Percentiles rank a stretch among this genome's conserved stretches.
phyloP scores from a whole-genome alignment of 768 basidiomycete genomes.

The Lactarius hatsudake region DNA sequence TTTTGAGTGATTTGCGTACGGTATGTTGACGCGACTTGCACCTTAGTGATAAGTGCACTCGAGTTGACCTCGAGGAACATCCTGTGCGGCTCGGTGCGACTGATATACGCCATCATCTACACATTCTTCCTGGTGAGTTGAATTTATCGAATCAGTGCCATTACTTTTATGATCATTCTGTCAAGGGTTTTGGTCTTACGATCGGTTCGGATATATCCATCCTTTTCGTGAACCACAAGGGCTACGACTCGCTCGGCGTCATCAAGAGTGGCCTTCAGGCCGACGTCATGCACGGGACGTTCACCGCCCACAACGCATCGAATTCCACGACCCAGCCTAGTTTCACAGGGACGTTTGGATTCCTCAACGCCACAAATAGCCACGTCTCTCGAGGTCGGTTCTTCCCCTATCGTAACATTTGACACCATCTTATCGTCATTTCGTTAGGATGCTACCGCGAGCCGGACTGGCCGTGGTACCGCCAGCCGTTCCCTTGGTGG shows the following conservation, averaged over 20 bases:
- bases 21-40: constrained; percentile 9
- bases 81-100: constrained; percentile 76
- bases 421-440: neutral
- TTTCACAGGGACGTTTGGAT: constrained; percentile 33
- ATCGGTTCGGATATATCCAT: constrained; percentile 77
- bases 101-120: constrained; percentile 85
- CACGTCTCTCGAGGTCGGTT: constrained; percentile 34
- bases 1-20: neutral
- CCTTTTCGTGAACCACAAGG: constrained; percentile 61
- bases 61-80: constrained; percentile 81
- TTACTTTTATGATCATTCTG: neutral
- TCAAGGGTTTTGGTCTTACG: constrained; percentile 79
- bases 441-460: constrained; percentile 69
- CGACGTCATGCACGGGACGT: constrained; percentile 49
- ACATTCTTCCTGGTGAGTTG: constrained; percentile 67
- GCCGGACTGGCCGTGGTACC: constrained; percentile 72
- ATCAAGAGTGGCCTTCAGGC: constrained; percentile 32
- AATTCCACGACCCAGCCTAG: constrained; percentile 29
- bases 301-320: constrained; percentile 39
- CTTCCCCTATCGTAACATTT: neutral
- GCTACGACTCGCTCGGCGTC: constrained; percentile 39
- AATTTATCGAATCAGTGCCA: neutral
- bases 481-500: constrained; percentile 80
- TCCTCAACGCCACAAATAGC: constrained; percentile 33
- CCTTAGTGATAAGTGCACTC: constrained; percentile 67